Evolutionary conservation across 768 basidiomycete species (phyloP), one percentile per base, ranked within the genome.

Genomic region (Crucibulum laeve): DNA sequence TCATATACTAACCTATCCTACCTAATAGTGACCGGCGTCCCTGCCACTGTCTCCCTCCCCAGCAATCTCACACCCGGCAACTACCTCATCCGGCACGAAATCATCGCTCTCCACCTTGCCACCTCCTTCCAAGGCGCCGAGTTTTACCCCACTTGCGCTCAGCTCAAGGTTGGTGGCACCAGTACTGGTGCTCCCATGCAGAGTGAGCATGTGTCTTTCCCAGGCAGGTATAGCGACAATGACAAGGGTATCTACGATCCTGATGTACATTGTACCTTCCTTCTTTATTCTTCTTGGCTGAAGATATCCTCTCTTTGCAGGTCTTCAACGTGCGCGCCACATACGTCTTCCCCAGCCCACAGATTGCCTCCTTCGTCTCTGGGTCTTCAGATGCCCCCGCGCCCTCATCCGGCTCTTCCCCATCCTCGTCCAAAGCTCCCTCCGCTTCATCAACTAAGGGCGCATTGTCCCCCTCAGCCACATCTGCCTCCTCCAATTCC

Each of bases 21-120:
- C 25, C 22, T 26, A 28, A 25, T 49, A 73, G 74, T 71, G 63
- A 49, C 59, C 5, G 74, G 79, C 6, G 52, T 42, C 2, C 57
- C 68, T 2, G 70, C 70, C 0, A 65, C 55, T 11, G 61, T 75
- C 1, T 68, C 62, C 0, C 53, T 83, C 37, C 81, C 81, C 1
- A 47, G 60, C 15, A 74, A 71, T 35, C 58, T 91, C 42, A 69
- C 77, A 2, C 63, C 82, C 2, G 88, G 88, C 4, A 77, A 83
- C 51, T 90, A 90, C 59, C 68, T 91, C 46, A 59, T 89, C 55
- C 84, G 87, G 1, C 81, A 87, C 58, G 87, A 91, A 58, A 83
- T 90, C 60, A 82, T 90, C 58, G 82, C 83, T 7, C 76, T 90
- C 11, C 88, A 90, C 54, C 71, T 81, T 35, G 87, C 74, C 4